Base-by-base conservation (phyloP, 1,284 basidiomycete genomes). In the Pterula multifida region DNA sequence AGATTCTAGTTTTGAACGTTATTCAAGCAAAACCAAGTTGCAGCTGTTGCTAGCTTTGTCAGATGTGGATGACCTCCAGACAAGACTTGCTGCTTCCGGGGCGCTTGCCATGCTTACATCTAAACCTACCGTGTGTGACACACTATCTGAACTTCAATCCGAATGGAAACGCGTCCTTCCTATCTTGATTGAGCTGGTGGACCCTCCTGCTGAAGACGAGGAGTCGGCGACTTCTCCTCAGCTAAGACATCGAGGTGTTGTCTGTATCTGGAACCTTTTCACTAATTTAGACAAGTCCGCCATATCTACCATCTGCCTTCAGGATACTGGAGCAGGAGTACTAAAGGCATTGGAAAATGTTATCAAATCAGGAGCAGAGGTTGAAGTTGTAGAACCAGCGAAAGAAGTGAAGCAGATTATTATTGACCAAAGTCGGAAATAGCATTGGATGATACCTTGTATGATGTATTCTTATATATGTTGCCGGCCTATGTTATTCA, bases 11-110 rank as follows among this genome's bases (percentile, higher is more conserved):
- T 93, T 87, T 62, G 72, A 78, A 54, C 73, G 72, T 54, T 94
- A 88, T 62, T 75, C 75, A 6, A 65, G 70, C 0, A 76, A 71
- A 55, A 82, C 85, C 9, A 84, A 83, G 59, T 66, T 96, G 1
- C 85, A 90, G 51, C 69, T 96, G 35, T 65, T 96, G n/a, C 63
- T 93, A 23, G 90, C 91, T 3, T 68, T 97, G 45, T 84, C 85
- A 1, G 85, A 92, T 55, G 79, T 89, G 3, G 83, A 91, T 36
- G 93, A 97, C 66, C 50, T 82, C 2, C 76, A 78, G 2, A 96
- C 93, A 1, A 76, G 87, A 32, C 65, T 89, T 3, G 93, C 93
- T 6, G 88, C 91, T 0, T 81, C 87, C 0, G 93, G 91, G 6
- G 85, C 90, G 1, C 68, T 96, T 36, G 90, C 93, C 2, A 83